Evolutionary conservation across 495 filamentous ascomycete genomes (phyloP).

Genomic region (Neurospora pannonica): DNA sequence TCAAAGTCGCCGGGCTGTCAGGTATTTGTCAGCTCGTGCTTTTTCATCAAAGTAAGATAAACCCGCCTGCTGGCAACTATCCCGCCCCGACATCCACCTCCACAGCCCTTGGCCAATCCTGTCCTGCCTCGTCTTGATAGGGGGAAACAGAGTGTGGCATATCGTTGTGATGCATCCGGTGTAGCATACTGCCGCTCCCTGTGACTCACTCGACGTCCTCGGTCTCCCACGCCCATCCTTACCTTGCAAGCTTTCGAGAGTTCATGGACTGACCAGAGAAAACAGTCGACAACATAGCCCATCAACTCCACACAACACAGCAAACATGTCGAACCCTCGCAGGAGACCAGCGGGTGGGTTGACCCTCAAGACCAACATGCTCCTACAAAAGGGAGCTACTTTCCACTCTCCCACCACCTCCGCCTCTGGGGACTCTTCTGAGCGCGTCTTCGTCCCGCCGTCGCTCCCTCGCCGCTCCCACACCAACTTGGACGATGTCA

Average conservation of each 20-base stretch:
- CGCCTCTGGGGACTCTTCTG: constrained; percentile 25
- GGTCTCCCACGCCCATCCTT: constrained; percentile 8
- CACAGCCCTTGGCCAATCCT: constrained; percentile 15
- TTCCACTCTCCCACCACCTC: constrained; percentile 48
- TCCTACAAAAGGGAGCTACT: constrained; percentile 54
- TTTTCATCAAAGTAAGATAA: constrained; percentile 7
- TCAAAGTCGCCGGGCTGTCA: constrained; percentile 4
- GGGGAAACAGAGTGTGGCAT: neutral
- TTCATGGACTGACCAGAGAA: constrained; percentile 16
- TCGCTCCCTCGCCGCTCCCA: constrained; percentile 50
- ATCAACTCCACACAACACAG: constrained; percentile 24
- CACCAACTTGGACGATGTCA: constrained; percentile 53
- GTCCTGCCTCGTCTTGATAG: constrained; percentile 1
- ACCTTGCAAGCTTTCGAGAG: constrained; percentile 16
- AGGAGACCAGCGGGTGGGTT: constrained; percentile 35
- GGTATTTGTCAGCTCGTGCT: constrained; percentile 1
- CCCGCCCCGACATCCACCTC: neutral
- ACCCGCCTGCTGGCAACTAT: neutral
- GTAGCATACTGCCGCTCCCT: constrained; percentile 8
- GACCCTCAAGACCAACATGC: constrained; percentile 42
- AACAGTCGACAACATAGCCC: constrained; percentile 16
- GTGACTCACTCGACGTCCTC: constrained; percentile 21
- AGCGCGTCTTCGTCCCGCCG: constrained; percentile 38
- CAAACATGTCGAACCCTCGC: constrained; percentile 44
- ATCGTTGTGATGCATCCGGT: constrained; percentile 9